Conservation (phyloP, 352 stramenopile genomes). For the Phytopythium montanum region DNA sequence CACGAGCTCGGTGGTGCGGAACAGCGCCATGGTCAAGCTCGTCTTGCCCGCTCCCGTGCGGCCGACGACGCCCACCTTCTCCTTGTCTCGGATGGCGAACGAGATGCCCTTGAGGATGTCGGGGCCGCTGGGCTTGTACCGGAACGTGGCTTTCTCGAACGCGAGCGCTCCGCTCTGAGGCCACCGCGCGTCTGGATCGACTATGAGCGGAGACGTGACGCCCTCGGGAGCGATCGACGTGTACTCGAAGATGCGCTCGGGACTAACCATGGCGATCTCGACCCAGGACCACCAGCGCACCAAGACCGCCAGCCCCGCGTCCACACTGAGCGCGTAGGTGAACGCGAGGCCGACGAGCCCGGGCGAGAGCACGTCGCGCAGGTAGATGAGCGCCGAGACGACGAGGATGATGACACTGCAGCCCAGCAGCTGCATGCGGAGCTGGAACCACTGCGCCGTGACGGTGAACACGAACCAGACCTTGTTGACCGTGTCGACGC, state of each 20-base stretch:
- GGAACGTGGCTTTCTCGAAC: constrained; percentile 64
- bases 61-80: constrained; percentile 89
- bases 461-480: constrained; percentile 27
- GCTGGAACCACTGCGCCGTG: constrained; percentile 34
- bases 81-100: constrained; percentile 51
- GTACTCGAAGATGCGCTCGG: constrained; percentile 46
- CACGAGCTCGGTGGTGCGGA: constrained; percentile 83
- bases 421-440: constrained; percentile 51
- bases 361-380: constrained; percentile 31
- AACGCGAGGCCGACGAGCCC: constrained; percentile 86
- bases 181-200: constrained; percentile 24
- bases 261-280: constrained; percentile 54
- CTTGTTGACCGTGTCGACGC: constrained; percentile 18
- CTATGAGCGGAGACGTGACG: neutral
- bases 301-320: constrained; percentile 66
- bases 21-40: constrained; percentile 83
- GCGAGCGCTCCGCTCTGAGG: constrained; percentile 53
- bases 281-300: constrained; percentile 44
- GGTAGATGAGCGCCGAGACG: constrained; percentile 29
- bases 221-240: constrained; percentile 20
- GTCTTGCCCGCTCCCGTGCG: constrained; percentile 74
- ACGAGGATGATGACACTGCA: constrained; percentile 35
- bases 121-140: constrained; percentile 34
- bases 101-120: constrained; percentile 46
- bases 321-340: constrained; percentile 83